Evolutionary conservation across 2,329 filamentous ascomycete species (phyloP).

Genomic region (Diaporthe sp.): DNA sequence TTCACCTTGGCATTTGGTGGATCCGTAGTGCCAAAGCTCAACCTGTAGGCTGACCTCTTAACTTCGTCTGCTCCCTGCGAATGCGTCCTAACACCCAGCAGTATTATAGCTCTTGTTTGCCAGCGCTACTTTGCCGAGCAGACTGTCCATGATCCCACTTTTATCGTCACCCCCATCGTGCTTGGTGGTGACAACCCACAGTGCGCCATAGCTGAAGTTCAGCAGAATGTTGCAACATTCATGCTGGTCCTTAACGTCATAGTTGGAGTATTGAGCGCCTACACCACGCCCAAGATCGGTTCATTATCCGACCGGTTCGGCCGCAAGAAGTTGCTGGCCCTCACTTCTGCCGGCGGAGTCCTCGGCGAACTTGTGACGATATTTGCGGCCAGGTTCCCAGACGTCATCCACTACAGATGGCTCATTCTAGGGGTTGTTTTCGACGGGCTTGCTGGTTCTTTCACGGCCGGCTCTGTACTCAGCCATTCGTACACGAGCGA

Average conservation of each 20-base stretch:
- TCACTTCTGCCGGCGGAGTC: conserved; percentile 82
- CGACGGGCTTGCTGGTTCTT: conserved; percentile 90
- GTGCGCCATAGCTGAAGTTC: conserved; percentile 85
- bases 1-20: conserved; percentile 91
- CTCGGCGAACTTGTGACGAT: conserved; percentile 83
- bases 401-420: conserved; percentile 81
- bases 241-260: conserved; percentile 81
- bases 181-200: conserved; percentile 81
- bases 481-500: conserved; percentile 91
- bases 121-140: conserved; percentile 83
- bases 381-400: conserved; percentile 81
- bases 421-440: conserved; percentile 82
- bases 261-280: conserved; percentile 82
- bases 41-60: conserved; percentile 67
- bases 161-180: conserved; percentile 74
- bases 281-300: conserved; percentile 87
- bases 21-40: conserved; percentile 87
- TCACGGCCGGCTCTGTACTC: conserved; percentile 83
- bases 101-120: conserved; percentile 86
- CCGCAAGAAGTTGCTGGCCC: conserved; percentile 79
- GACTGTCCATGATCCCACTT: conserved; percentile 69
- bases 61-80: background rate
- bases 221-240: conserved; percentile 83
- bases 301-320: conserved; percentile 90
- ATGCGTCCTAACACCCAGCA: conserved; percentile 46